Percentiles rank a stretch among this genome's conserved stretches.
Conservation (phyloP, 192 early-diverging fungal species). For the Funneliformis mosseae region DNA sequence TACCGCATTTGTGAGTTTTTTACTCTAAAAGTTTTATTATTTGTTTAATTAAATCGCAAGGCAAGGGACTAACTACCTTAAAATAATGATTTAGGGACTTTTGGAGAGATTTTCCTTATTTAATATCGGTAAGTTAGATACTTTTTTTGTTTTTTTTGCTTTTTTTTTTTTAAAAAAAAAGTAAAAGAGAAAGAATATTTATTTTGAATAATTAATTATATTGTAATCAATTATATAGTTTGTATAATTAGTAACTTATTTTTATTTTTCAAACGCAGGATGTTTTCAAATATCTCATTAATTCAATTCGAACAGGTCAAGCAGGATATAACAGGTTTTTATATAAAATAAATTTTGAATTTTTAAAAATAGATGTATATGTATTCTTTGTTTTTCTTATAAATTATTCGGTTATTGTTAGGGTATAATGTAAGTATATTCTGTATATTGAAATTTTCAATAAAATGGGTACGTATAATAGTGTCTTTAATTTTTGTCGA, state of each 20-base stretch:
- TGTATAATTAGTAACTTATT: no score
- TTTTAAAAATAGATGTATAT: background rate
- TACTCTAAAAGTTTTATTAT: background rate
- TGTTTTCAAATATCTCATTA: background rate
- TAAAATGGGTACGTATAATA: no score
- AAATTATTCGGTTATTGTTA: background rate
- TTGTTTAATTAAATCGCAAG: no score
- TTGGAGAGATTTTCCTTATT: slow-evolving; percentile 8
- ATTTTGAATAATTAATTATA: no score
- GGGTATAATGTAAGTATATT: background rate
- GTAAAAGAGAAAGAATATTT: no score
- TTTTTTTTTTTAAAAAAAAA: no score
- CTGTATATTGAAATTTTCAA: background rate
- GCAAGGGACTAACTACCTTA: no score
- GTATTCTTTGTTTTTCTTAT: background rate
- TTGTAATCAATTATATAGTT: background rate
- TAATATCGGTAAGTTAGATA: background rate
- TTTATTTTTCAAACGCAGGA: background rate
- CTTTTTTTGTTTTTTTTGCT: background rate
- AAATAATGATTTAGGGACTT: background rate
- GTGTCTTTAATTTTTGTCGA: no score
- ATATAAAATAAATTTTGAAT: background rate
- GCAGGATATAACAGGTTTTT: background rate
- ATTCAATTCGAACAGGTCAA: background rate
- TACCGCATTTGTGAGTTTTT: background rate